phyloP scores from a whole-genome alignment of 164 flowering plant species.

The Magnolia sinica region DNA sequence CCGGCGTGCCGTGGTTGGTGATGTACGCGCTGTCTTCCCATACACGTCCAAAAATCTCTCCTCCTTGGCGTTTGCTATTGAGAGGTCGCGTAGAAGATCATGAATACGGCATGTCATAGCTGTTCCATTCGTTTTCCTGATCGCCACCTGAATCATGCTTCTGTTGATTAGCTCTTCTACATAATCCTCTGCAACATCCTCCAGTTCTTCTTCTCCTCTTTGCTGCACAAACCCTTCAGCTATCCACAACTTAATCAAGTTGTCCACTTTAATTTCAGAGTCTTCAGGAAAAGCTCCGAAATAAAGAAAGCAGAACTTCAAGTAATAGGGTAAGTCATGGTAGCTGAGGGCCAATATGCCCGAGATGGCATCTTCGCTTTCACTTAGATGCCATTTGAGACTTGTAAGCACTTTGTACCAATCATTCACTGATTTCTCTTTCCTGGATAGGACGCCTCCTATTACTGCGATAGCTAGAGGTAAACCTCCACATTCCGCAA shows the following conservation, averaged over 20 bases:
- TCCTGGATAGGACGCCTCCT: neutral
- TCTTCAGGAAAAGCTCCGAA: neutral
- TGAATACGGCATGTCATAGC: neutral
- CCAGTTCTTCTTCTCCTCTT: neutral
- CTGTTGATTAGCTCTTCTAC: neutral
- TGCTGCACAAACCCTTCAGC: neutral
- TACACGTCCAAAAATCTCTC: neutral
- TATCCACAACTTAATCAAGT: neutral
- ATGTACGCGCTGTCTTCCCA: neutral
- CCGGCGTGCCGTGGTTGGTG: neutral
- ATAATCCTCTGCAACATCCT: conserved; percentile 1
- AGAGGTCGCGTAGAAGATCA: neutral
- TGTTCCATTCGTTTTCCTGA: neutral
- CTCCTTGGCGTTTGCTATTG: neutral
- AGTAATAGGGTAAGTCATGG: neutral
- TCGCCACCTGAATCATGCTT: neutral
- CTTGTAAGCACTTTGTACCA: conserved; percentile 3
- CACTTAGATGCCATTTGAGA: neutral
- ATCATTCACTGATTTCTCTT: neutral
- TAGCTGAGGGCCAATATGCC: conserved; percentile 11
- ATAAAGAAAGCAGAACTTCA: neutral
- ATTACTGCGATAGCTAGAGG: neutral
- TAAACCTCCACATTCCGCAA: neutral
- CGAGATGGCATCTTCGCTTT: neutral
- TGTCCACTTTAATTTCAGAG: neutral